Evolutionary conservation across 345 rosid genomes (phyloP), one percentile per base, ranked within the genome.

Genomic region (Clausena lansium): DNA sequence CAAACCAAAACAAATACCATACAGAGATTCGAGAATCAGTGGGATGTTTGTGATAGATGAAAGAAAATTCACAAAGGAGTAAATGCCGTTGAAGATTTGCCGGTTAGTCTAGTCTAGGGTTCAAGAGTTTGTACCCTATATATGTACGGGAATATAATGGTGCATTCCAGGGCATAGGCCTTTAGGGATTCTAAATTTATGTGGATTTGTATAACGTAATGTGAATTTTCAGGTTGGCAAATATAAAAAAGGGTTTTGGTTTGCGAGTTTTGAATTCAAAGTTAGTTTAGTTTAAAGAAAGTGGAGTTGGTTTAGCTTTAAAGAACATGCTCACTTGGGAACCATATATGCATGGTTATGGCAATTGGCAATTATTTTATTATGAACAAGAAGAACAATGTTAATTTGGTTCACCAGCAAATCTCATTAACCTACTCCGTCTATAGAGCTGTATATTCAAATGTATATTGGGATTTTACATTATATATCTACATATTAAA

Each of bases 301-400:
- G 27, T 50, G 39, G 70, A 62, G 71, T 38, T 61, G 61, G 30
- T 38, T 59, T 70, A 57, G 38, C 78, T 70, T 75, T 80, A 54
- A 35, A 63, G 67, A 72, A 80, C 82, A 80, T 6, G 6, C 47
- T 27, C 82, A 70, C 82, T 69, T 38, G 79, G 28, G 59, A 73
- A 11, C 15, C 70, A 24, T 67, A 10, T 28, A 1, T 3, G n/a
- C n/a, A n/a, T n/a, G 20, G 1, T 15, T 11, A 60, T 10, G 22
- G 22, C 6, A 17, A 52, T 52, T 17, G 57, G 57, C 22, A 1
- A 19, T 45, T 45, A 45, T 45, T 13, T 45, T 45, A 45, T 45
- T 45, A 13, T 13, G 17, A 45, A 2, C 17, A 45, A 11, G 50
- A 45, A 45, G 17, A 45, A 4, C 5, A 45, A 45, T 45, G 5